phyloP scores from a whole-genome alignment of 257 asterid genomes.

The Rubia yunnanensis region DNA sequence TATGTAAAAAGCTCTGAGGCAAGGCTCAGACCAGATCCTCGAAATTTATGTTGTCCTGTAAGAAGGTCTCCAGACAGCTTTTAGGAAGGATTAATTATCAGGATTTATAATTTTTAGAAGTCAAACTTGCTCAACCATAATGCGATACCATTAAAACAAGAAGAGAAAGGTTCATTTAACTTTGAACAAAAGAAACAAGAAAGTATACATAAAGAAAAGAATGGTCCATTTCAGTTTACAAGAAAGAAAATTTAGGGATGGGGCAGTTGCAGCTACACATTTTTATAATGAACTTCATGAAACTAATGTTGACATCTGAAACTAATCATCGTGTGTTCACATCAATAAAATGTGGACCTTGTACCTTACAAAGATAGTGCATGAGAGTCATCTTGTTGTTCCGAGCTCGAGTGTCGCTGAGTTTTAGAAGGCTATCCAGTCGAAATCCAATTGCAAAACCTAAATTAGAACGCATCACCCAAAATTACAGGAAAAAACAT shows the following conservation, averaged over 20 bases:
- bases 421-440: constrained; percentile 83
- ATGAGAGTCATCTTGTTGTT: constrained; percentile 82
- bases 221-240: no score
- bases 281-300: not conserved
- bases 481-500: not conserved
- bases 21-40: no score
- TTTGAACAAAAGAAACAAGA: no score
- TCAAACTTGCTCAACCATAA: not conserved
- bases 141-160: not conserved
- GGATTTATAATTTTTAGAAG: not conserved
- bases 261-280: no score
- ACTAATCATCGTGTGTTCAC: no score
- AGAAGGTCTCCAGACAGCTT: no score
- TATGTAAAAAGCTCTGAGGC: no score
- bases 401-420: constrained; percentile 70
- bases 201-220: not conserved
- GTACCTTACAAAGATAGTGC: constrained; percentile 89
- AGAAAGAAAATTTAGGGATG: no score
- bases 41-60: not conserved
- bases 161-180: not conserved
- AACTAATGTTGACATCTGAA: not conserved
- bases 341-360: no score
- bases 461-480: constrained; percentile 13
- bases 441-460: constrained; percentile 95
- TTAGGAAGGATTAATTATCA: not conserved